phyloP scores from a whole-genome alignment of 352 stramenopile genomes.

The Globisporangium camurandrum region DNA sequence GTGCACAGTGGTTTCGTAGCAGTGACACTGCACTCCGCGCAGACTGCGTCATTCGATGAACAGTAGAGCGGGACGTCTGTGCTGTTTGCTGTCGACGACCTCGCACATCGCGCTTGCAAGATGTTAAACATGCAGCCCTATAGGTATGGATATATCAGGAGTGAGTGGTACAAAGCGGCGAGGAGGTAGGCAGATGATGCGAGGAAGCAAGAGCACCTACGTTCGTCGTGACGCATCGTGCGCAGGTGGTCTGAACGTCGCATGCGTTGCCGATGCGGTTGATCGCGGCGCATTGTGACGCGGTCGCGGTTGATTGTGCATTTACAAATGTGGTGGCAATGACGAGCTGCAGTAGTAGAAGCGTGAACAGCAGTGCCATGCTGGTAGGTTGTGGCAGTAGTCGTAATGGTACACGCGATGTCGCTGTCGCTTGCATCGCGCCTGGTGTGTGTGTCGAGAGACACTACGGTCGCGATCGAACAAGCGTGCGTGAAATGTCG shows the following conservation, averaged over 20 bases:
- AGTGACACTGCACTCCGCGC: constrained; percentile 21
- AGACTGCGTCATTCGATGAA: constrained; percentile 16
- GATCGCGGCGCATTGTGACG: constrained; percentile 20
- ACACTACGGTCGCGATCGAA: no score
- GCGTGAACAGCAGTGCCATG: neutral
- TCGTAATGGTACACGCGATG: no score
- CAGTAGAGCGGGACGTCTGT: constrained; percentile 24
- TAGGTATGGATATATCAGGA: neutral
- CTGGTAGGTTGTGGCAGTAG: no score
- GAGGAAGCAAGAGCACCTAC: constrained; percentile 11
- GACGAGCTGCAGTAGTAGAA: neutral
- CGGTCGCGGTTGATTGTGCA: neutral
- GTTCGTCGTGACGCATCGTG: constrained; percentile 23
- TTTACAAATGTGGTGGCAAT: neutral
- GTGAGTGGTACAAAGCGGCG: neutral
- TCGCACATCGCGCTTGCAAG: constrained; percentile 18
- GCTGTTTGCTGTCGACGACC: neutral
- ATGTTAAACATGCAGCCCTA: constrained; percentile 37
- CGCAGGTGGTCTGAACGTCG: constrained; percentile 33
- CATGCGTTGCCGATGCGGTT: constrained; percentile 27
- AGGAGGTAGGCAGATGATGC: neutral
- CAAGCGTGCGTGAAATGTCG: no score
- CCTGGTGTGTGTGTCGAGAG: no score
- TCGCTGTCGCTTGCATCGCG: no score
- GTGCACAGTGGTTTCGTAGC: constrained; percentile 24